phyloP scores from a whole-genome alignment of 2,329 filamentous ascomycete genomes.

The Aspergillus pseudonomiae region DNA sequence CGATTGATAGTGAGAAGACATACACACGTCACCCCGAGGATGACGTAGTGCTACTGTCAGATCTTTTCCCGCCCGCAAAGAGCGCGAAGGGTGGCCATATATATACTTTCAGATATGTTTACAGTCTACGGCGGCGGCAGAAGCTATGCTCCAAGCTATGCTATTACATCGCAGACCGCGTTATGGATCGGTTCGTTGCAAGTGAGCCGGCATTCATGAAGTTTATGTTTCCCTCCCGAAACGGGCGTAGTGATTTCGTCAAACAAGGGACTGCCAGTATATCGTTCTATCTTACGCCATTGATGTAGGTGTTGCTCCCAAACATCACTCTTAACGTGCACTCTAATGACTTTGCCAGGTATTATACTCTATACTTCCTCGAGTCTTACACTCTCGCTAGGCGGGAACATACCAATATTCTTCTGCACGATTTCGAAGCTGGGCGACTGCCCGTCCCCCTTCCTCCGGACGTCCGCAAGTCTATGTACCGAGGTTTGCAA shows the following conservation, averaged over 20 bases:
- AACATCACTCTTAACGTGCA: neutral
- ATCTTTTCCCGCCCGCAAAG: slow-evolving; percentile 44
- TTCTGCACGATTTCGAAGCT: slow-evolving; percentile 43
- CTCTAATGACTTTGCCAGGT: slow-evolving; percentile 30
- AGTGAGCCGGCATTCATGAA: slow-evolving; percentile 35
- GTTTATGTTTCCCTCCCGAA: slow-evolving; percentile 35
- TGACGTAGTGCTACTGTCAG: slow-evolving; percentile 47
- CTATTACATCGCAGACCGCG: slow-evolving; percentile 46
- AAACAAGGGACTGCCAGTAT: slow-evolving; percentile 38
- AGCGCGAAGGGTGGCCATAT: slow-evolving; percentile 40
- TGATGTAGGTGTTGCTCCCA: slow-evolving; percentile 37
- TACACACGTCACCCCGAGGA: slow-evolving; percentile 47
- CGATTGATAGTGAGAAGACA: slow-evolving; percentile 36
- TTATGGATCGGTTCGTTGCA: slow-evolving; percentile 43
- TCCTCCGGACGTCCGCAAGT: slow-evolving; percentile 34
- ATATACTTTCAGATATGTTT: slow-evolving; percentile 46
- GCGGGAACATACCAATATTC: slow-evolving; percentile 39
- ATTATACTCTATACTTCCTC: slow-evolving; percentile 45
- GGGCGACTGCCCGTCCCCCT: slow-evolving; percentile 43
- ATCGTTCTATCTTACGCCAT: slow-evolving; percentile 44
- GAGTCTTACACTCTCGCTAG: slow-evolving; percentile 44
- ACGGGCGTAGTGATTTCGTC: slow-evolving; percentile 37
- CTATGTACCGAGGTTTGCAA: slow-evolving; percentile 42
- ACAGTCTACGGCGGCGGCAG: slow-evolving; percentile 41
- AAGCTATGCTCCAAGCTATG: slow-evolving; percentile 42